Base-by-base conservation (phyloP, 2,329 filamentous ascomycete genomes). In the Ceratocystis papillata region DNA sequence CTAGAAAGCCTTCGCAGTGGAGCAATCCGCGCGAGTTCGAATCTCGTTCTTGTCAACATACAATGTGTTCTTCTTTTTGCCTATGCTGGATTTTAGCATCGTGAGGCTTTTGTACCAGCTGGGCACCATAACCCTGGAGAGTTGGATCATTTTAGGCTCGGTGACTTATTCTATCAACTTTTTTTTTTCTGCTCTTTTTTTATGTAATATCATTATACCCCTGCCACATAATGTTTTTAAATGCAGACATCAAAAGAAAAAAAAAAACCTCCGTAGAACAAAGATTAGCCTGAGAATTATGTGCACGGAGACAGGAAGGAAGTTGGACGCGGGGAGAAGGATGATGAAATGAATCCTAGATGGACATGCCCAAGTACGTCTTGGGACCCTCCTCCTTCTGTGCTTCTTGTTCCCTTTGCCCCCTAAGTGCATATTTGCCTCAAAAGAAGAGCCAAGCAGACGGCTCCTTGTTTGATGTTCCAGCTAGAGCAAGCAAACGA, bases 1-100 rank as follows among this genome's bases (percentile, higher is more conserved):
- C 3, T 15, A 0, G 37, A 41, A 15, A 41, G 37, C 45, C 55
- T 67, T 67, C 66, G 63, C 63, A 67, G 66, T 65, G 66, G 66
- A 67, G 66, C 63, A 67, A 67, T 67, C 66, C 66, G 66, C 66
- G 66, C 63, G 66, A 65, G 66, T 67, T 67, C 63, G 59, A 67
- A 67, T 67, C 66, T 72, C 73, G 74, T 73, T 73, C 70, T 70
- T 71, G 69, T 70, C 69, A 73, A 73, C 72, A 73, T 72, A 15
- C 12, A 1, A 5, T 41, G 37, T 41, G 37, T 41, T 15, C 8
- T 1, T 41, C 3, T 41, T 41, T 41, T 53, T 53, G 48, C n/a
- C 15, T 20, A 0, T 53, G 12, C 37, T 37, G 3, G 8, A 12
- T 12, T 4, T 5, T 5, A 41, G 37, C 8, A 41, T 41, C 37